Base-by-base conservation (phyloP, 371 early-diverging fungal genomes). In the Zopfochytrium polystomum region DNA sequence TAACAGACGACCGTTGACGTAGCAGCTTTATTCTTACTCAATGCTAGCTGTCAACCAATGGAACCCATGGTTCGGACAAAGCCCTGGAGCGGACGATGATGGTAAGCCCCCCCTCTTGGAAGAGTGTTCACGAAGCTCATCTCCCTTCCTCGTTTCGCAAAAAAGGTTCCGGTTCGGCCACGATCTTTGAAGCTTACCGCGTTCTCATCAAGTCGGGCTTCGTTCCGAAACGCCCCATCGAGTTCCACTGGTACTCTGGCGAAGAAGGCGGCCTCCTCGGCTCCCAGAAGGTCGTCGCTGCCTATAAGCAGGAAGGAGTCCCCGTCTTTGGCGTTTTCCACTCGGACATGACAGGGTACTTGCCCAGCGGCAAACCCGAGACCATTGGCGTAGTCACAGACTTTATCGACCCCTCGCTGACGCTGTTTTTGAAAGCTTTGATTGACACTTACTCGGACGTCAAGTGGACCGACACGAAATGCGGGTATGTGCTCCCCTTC, bases 231-330 rank as follows among this genome's bases (percentile, higher is more conserved):
- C 78, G 89, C 54, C 83, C 93, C 18, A 87, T 97, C 33, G 96
- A 95, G 69, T 94, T 95, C 81, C 96, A 95, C 74, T 97, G 91
- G 91, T 95, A 72, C 22, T 50, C 70, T 34, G 47, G 52, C 26
- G 46, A 54, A 52, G 49, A 53, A 60, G 50, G n/a, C 5, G 47
- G 57, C 13, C 64, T 74, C 22, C 81, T 95, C 9, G 97, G 97
- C n/a, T 90, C 90, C 26, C 92, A 56, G 30, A 56, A 56, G 49
- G 84, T 96, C 11, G 90, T 90, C 9, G 63, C 77, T 27, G 61
- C 71, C n/a, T 96, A 95, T 72, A 68, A 72, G 59, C 58, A 73
- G n/a, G 72, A 75, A 29, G 74, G 73, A 11, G 53, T 56, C 13
- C 52, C 45, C 9, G 70, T 78, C 31, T 74, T 76, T 18, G 94